phyloP scores from a whole-genome alignment of 83 land plant species.

The Isoetes engelmannii region DNA sequence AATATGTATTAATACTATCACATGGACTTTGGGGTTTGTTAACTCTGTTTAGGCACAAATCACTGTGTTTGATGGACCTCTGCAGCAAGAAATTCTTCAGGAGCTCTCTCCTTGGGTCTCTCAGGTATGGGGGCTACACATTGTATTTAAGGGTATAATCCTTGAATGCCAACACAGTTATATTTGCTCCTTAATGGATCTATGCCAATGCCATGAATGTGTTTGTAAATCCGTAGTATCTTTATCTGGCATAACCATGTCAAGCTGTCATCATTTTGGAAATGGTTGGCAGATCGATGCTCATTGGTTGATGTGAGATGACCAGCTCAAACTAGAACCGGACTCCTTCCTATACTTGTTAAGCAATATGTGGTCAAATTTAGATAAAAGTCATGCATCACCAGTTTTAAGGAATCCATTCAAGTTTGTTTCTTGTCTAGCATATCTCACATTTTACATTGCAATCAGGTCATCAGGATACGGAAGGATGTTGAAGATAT shows the following conservation, averaged over 20 bases:
- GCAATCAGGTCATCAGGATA: not conserved
- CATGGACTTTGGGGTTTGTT: not conserved
- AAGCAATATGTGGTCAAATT: not conserved
- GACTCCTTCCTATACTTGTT: not conserved
- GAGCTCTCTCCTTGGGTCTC: conserved; percentile 3
- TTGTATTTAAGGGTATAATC: too few species aligned
- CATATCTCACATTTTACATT: not conserved
- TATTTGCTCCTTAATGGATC: too few species aligned
- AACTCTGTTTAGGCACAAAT: too few species aligned
- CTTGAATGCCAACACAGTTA: too few species aligned
- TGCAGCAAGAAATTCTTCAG: not conserved
- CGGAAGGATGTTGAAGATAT: not conserved
- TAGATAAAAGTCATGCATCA: not conserved
- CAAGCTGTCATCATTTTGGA: too few species aligned
- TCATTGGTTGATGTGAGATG: too few species aligned
- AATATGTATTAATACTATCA: not conserved
- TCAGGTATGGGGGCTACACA: not conserved
- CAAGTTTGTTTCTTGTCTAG: too few species aligned
- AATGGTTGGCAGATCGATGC: too few species aligned
- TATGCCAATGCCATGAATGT: too few species aligned
- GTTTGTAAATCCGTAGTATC: too few species aligned
- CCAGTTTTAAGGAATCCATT: not conserved
- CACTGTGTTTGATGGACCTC: not conserved
- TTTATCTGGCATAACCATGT: too few species aligned
- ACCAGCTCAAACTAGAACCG: not conserved